A percentile compares a stretch with the other conserved stretches of the same genome.
These are phyloP conservation scores for Ganoderma lingzhi DNA, from an alignment of 1,284 basidiomycete species.

Conservation along the genomic window DNA sequence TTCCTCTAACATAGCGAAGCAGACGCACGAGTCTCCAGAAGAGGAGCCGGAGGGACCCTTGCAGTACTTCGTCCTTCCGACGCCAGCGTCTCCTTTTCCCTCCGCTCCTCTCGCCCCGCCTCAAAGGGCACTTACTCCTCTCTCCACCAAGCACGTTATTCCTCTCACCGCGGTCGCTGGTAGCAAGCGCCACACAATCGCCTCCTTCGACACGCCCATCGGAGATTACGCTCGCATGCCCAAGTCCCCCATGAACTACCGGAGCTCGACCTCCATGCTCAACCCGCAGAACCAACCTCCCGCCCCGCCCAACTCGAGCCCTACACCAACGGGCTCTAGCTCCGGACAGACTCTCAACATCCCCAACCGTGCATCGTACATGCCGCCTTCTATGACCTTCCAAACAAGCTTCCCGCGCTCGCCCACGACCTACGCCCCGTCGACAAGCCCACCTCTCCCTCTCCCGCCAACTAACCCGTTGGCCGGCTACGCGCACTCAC, in stretches of 20 bases:
- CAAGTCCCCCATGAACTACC: constrained; percentile 48
- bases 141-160: constrained; percentile 40
- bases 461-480: constrained; percentile 27
- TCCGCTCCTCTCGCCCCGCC: constrained; percentile 31
- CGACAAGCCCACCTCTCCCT: constrained; percentile 41
- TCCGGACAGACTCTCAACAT: constrained; percentile 28
- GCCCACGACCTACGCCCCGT: constrained; percentile 58
- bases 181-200: constrained; percentile 65
- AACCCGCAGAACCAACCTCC: constrained; percentile 44
- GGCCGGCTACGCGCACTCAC: constrained; percentile 25
- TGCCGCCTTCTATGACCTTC: constrained; percentile 50
- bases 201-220: constrained; percentile 21
- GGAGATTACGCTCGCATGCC: constrained; percentile 32
- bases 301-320: constrained; percentile 33
- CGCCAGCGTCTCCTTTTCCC: constrained; percentile 80
- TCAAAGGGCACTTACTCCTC: constrained; percentile 20
- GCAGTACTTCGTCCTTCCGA: constrained; percentile 64
- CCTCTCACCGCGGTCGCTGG: constrained; percentile 53
- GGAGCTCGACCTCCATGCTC: constrained; percentile 44
- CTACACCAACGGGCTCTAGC: constrained; percentile 29
- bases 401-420: constrained; percentile 49
- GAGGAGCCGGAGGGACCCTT: constrained; percentile 28
- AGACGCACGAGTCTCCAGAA: constrained; percentile 18
- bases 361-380: constrained; percentile 40
- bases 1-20: constrained; percentile 32